Conservation (phyloP, 2,329 filamentous ascomycete species). For the Aspergillus pseudoterreus region DNA sequence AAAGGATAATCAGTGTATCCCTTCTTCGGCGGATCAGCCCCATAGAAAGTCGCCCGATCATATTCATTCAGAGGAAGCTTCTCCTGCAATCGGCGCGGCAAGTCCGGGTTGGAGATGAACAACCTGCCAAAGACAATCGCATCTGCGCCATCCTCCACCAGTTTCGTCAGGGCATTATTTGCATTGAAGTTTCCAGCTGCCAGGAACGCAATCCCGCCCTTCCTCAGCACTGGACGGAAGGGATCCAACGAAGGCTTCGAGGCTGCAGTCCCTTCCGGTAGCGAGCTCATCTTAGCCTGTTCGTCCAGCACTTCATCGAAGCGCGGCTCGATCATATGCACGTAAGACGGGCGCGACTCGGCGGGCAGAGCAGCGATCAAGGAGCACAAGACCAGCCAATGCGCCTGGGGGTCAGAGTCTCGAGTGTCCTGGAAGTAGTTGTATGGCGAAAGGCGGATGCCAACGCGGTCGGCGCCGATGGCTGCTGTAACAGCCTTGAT, state of each 20-base stretch:
- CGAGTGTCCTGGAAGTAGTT: constrained; percentile 55
- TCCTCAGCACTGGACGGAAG: constrained; percentile 41
- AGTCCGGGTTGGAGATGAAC: constrained; percentile 45
- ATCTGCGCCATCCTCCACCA: constrained; percentile 18
- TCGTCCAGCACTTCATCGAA: constrained; percentile 48
- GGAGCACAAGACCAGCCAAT: constrained; percentile 46
- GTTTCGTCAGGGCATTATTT: constrained; percentile 18
- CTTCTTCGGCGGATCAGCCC: constrained; percentile 23
- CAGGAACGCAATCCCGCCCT: constrained; percentile 37
- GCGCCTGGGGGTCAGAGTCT: constrained; percentile 42
- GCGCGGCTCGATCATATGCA: constrained; percentile 49
- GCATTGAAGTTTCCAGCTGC: constrained; percentile 26
- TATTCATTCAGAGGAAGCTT: constrained; percentile 35
- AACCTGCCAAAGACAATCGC: constrained; percentile 36
- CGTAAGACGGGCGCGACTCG: constrained; percentile 39
- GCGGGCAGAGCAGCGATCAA: constrained; percentile 36
- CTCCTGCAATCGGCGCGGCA: constrained; percentile 36
- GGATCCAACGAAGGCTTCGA: constrained; percentile 33
- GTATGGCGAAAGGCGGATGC: constrained; percentile 60
- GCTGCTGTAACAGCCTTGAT: constrained; percentile 49
- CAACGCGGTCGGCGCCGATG: constrained; percentile 46
- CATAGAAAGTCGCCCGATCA: constrained; percentile 42
- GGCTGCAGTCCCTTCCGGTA: constrained; percentile 12
- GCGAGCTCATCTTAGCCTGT: constrained; percentile 40
- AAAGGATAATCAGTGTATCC: constrained; percentile 41